Conservation (phyloP, 331 rosid genomes). For the Erythrophleum ivorense region DNA sequence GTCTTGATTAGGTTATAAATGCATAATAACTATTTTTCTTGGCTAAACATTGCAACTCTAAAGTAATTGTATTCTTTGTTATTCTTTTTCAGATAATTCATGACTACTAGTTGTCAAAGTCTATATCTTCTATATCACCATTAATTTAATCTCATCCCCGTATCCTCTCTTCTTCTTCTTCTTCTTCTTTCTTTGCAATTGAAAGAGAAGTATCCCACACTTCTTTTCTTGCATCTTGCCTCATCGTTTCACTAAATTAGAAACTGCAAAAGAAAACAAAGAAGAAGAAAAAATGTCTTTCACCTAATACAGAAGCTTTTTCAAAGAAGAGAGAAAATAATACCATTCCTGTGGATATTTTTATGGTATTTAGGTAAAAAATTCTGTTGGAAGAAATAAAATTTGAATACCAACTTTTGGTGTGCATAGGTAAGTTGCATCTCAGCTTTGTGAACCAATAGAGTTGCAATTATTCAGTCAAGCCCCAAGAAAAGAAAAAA, state of each 20-base stretch:
- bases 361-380: neutral
- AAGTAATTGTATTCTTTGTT: neutral
- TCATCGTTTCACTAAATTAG: neutral
- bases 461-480: neutral
- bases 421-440: neutral
- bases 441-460: neutral
- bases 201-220: neutral
- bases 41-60: neutral
- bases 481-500: neutral
- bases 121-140: too few relatives aligned
- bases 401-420: neutral
- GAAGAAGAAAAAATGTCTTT: too few relatives aligned
- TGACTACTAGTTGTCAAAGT: neutral
- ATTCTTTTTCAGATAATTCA: neutral
- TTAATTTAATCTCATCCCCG: too few relatives aligned
- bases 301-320: neutral
- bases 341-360: too few relatives aligned
- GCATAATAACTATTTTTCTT: too few relatives aligned
- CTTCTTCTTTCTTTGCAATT: neutral
- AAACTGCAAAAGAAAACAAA: neutral
- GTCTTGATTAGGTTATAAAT: too few relatives aligned
- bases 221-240: neutral
- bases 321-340: too few relatives aligned
- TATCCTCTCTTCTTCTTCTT: neutral
- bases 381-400: neutral